phyloP scores from a whole-genome alignment of 225 moss, liverwort and hornwort species.

The Asterella californica region DNA sequence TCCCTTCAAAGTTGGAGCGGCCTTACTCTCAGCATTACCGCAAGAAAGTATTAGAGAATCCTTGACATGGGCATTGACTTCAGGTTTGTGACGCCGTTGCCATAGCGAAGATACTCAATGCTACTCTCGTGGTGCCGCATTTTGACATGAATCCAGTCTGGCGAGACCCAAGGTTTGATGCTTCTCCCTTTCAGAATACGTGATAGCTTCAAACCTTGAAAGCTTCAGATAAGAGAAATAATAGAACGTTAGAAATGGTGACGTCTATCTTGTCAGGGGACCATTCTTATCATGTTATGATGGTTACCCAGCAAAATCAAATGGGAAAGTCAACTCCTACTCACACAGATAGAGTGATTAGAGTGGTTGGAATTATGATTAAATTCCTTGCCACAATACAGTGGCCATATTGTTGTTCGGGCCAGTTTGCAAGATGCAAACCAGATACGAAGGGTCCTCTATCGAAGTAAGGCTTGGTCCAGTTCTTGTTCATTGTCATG shows the following conservation, averaged over 20 bases:
- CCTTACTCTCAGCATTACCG: background rate
- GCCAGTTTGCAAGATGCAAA: background rate
- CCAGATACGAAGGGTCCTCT: background rate
- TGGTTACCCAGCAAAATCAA: background rate
- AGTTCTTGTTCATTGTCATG: background rate
- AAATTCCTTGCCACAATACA: background rate
- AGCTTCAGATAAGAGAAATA: background rate
- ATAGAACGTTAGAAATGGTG: background rate
- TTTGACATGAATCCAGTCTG: slow-evolving; percentile 91
- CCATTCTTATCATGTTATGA: background rate
- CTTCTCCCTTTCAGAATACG: background rate
- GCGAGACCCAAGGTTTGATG: slow-evolving; percentile 76
- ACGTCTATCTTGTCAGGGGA: no score
- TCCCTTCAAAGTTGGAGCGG: background rate
- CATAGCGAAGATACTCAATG: slow-evolving; percentile 82
- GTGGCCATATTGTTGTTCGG: background rate
- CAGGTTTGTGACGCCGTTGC: slow-evolving; percentile 98
- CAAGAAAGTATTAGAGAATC: background rate
- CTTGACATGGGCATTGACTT: background rate
- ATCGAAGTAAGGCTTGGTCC: background rate
- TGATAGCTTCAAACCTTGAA: background rate
- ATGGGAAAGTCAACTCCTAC: background rate
- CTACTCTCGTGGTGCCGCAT: slow-evolving; percentile 77
- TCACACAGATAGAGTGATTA: background rate
- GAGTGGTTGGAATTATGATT: background rate